Percentiles rank a stretch among this genome's conserved stretches.
Evolutionary conservation across 495 filamentous ascomycete genomes (phyloP).

Genomic region (Hyaloscypha bicolor): DNA sequence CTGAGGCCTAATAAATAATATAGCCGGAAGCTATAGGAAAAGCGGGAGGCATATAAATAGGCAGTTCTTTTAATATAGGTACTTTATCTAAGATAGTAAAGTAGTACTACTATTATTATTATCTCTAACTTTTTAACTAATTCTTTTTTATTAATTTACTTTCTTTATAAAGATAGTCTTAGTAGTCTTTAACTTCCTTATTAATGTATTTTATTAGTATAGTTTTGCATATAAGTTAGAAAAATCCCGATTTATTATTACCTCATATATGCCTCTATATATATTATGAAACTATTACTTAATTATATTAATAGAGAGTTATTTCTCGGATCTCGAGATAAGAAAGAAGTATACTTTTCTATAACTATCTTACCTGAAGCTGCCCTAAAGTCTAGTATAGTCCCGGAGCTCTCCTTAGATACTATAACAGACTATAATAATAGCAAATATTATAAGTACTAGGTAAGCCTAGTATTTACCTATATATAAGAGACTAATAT

Average conservation of each 20-base stretch:
- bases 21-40: conserved; percentile 64
- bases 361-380: conserved; percentile 62
- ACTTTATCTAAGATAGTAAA: conserved; percentile 66
- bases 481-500: conserved; percentile 58
- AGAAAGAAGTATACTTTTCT: conserved; percentile 43
- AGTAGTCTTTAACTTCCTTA: conserved; percentile 21
- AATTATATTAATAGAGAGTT: conserved; percentile 16
- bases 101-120: conserved; percentile 54
- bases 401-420: conserved; percentile 68
- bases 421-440: conserved; percentile 66
- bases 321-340: conserved; percentile 4
- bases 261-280: conserved; percentile 3
- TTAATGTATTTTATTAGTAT: conserved; percentile 15
- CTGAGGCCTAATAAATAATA: conserved; percentile 70
- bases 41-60: conserved; percentile 69
- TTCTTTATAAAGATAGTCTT: conserved; percentile 24
- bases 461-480: conserved; percentile 73
- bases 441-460: conserved; percentile 61
- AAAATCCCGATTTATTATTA: conserved; percentile 21
- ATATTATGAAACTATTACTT: conserved; percentile 16
- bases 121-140: conserved; percentile 58
- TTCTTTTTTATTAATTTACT: conserved; percentile 42
- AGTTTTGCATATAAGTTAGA: conserved; percentile 18
- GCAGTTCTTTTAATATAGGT: conserved; percentile 66
- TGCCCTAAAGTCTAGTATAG: conserved; percentile 66